These are phyloP conservation scores for Leccinum obscurum DNA, from an alignment of 768 basidiomycete species.

Conservation along the genomic window DNA sequence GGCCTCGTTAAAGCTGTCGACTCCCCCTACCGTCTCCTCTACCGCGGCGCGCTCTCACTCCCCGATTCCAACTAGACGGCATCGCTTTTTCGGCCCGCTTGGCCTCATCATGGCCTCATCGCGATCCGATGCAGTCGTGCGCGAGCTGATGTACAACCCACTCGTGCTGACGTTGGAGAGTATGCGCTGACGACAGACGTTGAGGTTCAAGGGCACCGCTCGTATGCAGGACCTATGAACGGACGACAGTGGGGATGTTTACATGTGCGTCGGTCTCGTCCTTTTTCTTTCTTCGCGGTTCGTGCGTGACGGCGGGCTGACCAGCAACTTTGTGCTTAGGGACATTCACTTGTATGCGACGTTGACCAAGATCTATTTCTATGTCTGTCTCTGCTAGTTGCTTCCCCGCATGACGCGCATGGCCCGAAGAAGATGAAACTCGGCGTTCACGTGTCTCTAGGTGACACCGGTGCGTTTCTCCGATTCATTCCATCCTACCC, in stretches of 20 bases:
- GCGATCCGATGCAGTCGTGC: slow-evolving; percentile 25
- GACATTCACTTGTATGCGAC: slow-evolving; percentile 68
- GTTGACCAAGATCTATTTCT: slow-evolving; percentile 68
- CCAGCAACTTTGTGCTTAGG: slow-evolving; percentile 34
- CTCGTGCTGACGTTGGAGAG: slow-evolving; percentile 74
- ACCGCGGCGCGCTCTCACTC: slow-evolving; percentile 71
- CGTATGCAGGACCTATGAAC: slow-evolving; percentile 55
- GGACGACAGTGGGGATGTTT: slow-evolving; percentile 55
- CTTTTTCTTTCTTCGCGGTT: background rate
- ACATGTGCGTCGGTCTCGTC: slow-evolving; percentile 32
- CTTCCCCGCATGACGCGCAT: slow-evolving; percentile 21
- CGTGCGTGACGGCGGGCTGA: background rate
- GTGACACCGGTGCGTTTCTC: slow-evolving; percentile 54
- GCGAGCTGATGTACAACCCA: slow-evolving; percentile 60
- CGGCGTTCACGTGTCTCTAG: slow-evolving; percentile 68
- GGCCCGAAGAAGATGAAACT: slow-evolving; percentile 41
- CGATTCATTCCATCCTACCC: background rate
- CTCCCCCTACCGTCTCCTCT: slow-evolving; percentile 53
- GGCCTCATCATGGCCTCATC: background rate
- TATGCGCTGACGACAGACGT: slow-evolving; percentile 71
- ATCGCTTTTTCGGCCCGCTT: slow-evolving; percentile 63
- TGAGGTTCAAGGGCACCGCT: slow-evolving; percentile 57
- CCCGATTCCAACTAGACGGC: slow-evolving; percentile 75
- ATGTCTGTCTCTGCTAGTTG: slow-evolving; percentile 46
- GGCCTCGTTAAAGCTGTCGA: background rate